Conservation (phyloP, 129 eudicot species). For the Pittosporum tobira region DNA sequence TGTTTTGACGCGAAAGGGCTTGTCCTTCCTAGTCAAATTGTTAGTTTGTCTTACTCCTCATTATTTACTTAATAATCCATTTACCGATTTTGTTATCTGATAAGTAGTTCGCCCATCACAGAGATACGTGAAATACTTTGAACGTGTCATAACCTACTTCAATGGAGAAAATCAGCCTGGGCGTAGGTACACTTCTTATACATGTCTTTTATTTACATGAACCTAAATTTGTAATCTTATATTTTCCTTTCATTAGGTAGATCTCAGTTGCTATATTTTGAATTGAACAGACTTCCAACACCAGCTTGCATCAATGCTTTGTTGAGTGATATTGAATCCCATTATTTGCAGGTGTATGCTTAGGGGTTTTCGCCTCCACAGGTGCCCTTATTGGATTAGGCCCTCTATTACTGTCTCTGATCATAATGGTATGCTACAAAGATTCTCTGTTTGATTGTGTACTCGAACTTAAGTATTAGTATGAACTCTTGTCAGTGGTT, state of each 20-base stretch:
- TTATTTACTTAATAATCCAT: not conserved
- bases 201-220: not conserved
- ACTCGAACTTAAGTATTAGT: not conserved
- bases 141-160: slow-evolving; percentile 69
- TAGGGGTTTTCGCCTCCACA: slow-evolving; percentile 88
- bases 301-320: not conserved
- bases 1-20: slow-evolving; percentile 91
- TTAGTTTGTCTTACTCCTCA: slow-evolving; percentile 24
- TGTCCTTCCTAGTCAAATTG: slow-evolving; percentile 94
- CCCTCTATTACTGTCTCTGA: slow-evolving; percentile 82
- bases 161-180: slow-evolving; percentile 98
- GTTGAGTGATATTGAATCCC: not conserved
- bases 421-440: slow-evolving; percentile 51
- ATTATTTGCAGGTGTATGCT: slow-evolving; percentile 69
- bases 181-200: slow-evolving; percentile 54
- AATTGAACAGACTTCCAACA: not conserved
- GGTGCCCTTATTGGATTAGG: slow-evolving; percentile 93
- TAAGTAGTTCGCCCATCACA: slow-evolving; percentile 16
- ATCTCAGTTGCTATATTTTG: not conserved
- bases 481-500: too few species aligned
- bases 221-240: not conserved
- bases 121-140: slow-evolving; percentile 96
- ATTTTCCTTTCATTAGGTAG: not conserved
- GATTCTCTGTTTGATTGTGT: not conserved
- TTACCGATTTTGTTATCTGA: slow-evolving; percentile 13